Percentiles rank a stretch among this genome's conserved stretches.
These are phyloP conservation scores for Inosperma sp. DNA, from an alignment of 768 basidiomycete genomes.

Conservation along the genomic window DNA sequence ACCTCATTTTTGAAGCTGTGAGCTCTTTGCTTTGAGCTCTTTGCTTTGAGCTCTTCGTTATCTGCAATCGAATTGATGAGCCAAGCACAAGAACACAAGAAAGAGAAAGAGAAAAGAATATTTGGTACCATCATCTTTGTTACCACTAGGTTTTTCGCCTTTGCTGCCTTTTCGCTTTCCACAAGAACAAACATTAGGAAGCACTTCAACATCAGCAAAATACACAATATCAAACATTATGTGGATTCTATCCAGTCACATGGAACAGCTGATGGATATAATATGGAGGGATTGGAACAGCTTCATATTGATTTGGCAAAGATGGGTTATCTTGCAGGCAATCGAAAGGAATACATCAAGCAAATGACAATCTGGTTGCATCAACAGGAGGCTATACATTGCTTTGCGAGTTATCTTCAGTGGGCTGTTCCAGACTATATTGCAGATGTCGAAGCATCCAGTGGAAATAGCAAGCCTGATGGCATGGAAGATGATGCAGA, in stretches of 20 bases:
- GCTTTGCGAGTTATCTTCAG: conserved; percentile 21
- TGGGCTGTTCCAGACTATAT: conserved; percentile 22
- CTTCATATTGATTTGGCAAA: conserved; percentile 45
- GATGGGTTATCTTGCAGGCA: conserved; percentile 26
- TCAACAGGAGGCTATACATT: conserved; percentile 27
- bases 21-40: no score
- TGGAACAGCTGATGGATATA: conserved; percentile 32
- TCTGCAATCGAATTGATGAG: no score
- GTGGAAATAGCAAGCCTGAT: no score
- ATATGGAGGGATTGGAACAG: conserved; percentile 33
- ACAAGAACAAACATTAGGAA: background rate
- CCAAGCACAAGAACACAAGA: no score
- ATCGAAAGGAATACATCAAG: conserved; percentile 23
- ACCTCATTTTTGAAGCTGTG: no score
- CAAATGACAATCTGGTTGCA: conserved; percentile 41
- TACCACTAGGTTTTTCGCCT: no score
- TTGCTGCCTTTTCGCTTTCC: no score
- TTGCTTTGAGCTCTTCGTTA: no score
- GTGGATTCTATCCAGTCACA: conserved; percentile 21
- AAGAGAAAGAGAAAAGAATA: no score
- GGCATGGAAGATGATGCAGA: no score
- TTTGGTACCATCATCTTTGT: no score
- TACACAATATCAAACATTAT: conserved; percentile 34
- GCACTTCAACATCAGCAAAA: conserved; percentile 39
- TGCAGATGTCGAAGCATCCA: background rate